phyloP scores from a whole-genome alignment of 306 rosid species.

The Gastrolobium bilobum region DNA sequence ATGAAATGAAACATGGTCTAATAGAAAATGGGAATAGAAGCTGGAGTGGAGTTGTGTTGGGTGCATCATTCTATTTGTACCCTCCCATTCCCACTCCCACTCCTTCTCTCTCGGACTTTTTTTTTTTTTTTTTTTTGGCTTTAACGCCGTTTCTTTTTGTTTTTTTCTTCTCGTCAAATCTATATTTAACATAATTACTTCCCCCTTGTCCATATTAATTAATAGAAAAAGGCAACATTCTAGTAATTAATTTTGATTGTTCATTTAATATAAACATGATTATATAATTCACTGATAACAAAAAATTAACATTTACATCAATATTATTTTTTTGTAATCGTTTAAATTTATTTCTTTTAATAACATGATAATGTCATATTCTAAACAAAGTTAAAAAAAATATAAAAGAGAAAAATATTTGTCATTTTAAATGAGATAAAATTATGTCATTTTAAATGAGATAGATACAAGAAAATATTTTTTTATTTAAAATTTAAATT shows the following conservation, averaged over 20 bases:
- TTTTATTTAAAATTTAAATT: too few relatives aligned
- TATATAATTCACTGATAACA: too few relatives aligned
- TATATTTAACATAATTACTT: background rate
- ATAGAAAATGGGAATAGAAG: slow-evolving; percentile 25
- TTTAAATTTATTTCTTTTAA: background rate
- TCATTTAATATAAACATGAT: too few relatives aligned
- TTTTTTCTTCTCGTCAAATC: background rate
- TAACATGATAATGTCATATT: background rate
- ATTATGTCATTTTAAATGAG: too few relatives aligned
- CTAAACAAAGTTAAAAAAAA: background rate
- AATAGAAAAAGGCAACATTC: background rate
- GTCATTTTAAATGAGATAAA: too few relatives aligned
- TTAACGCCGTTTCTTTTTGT: slow-evolving; percentile 42
- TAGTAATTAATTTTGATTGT: too few relatives aligned
- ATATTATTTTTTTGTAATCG: too few relatives aligned
- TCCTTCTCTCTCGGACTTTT: slow-evolving; percentile 19
- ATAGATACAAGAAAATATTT: too few relatives aligned
- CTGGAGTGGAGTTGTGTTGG: slow-evolving; percentile 17
- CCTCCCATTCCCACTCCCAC: slow-evolving; percentile 2
- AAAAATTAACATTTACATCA: too few relatives aligned
- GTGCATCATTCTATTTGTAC: slow-evolving; percentile 40
- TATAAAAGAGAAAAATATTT: too few relatives aligned
- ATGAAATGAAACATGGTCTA: background rate
- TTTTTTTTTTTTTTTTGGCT: slow-evolving; percentile 43
- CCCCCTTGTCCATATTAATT: background rate